Conservation (phyloP, 129 eudicot species). For the Glebionis coronaria region DNA sequence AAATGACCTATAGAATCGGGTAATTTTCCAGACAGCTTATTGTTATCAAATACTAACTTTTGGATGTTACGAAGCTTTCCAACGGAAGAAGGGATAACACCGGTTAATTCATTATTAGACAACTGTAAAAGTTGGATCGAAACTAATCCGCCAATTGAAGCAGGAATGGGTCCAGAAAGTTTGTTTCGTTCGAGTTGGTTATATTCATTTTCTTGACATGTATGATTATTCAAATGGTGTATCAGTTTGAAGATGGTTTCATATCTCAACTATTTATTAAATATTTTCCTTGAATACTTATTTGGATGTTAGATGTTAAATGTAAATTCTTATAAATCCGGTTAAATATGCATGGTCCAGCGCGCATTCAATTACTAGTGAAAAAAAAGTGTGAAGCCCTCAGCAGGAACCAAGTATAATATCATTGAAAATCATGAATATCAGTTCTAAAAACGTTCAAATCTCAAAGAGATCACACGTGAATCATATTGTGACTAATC, state of each 20-base stretch:
- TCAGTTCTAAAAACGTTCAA: background rate
- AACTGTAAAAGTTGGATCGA: slow-evolving; percentile 50
- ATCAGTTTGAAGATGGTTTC: background rate
- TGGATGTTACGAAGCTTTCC: slow-evolving; percentile 50
- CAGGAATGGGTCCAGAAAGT: slow-evolving; percentile 62
- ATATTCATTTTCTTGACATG: slow-evolving; percentile 8
- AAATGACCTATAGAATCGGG: slow-evolving; percentile 64
- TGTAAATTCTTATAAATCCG: too few relatives aligned
- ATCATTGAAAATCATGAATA: background rate
- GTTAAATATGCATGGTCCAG: too few relatives aligned
- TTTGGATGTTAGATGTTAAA: background rate
- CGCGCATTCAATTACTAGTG: too few relatives aligned
- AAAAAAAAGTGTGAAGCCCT: background rate
- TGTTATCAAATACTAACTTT: slow-evolving; percentile 62
- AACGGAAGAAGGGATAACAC: slow-evolving; percentile 48
- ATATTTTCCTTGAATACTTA: background rate
- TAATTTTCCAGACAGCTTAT: slow-evolving; percentile 57
- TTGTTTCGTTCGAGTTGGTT: background rate
- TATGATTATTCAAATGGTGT: background rate
- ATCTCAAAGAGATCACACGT: background rate
- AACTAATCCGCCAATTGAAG: slow-evolving; percentile 40
- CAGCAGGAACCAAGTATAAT: background rate
- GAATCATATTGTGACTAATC: background rate
- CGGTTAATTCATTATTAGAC: slow-evolving; percentile 50
- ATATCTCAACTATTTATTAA: background rate